These are phyloP conservation scores for Mycocentrospora acerina DNA, from an alignment of 2,329 filamentous ascomycete species.

Conservation along the genomic window DNA sequence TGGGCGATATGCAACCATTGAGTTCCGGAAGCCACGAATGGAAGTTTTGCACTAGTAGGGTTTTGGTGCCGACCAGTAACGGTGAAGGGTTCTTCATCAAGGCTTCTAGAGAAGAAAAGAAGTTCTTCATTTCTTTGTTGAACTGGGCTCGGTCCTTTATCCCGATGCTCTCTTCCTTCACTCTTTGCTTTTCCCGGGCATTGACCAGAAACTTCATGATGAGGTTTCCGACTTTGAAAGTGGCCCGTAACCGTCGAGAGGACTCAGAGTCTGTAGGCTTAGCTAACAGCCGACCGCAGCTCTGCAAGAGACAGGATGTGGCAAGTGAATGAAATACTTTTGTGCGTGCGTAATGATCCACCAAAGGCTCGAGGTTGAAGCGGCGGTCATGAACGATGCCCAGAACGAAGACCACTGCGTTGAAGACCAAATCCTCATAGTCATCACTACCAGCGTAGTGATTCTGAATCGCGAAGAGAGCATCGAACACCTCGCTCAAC, in stretches of 20 bases:
- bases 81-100: conserved; percentile 88
- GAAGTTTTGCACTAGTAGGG: conserved; percentile 91
- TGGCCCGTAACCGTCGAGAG: conserved; percentile 80
- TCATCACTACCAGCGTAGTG: conserved; percentile 90
- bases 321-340: conserved; percentile 93
- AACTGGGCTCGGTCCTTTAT: conserved; percentile 77
- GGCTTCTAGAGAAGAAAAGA: conserved; percentile 86
- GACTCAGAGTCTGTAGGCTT: conserved; percentile 81
- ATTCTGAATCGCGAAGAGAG: conserved; percentile 86
- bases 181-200: conserved; percentile 79
- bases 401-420: conserved; percentile 82
- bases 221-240: conserved; percentile 92
- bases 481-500: conserved; percentile 82
- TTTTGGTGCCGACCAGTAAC: conserved; percentile 89
- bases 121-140: conserved; percentile 76
- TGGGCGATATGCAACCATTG: conserved; percentile 69
- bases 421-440: conserved; percentile 90
- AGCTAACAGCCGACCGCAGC: conserved; percentile 79
- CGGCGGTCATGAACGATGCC: conserved; percentile 92
- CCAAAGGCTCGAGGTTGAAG: conserved; percentile 86
- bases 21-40: conserved; percentile 97
- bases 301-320: conserved; percentile 82
- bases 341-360: conserved; percentile 86
- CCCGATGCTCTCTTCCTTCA: conserved; percentile 84
- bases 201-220: conserved; percentile 94